Evolutionary conservation across 495 filamentous ascomycete species (phyloP).

Genomic region (Annulohypoxylon moriforme): DNA sequence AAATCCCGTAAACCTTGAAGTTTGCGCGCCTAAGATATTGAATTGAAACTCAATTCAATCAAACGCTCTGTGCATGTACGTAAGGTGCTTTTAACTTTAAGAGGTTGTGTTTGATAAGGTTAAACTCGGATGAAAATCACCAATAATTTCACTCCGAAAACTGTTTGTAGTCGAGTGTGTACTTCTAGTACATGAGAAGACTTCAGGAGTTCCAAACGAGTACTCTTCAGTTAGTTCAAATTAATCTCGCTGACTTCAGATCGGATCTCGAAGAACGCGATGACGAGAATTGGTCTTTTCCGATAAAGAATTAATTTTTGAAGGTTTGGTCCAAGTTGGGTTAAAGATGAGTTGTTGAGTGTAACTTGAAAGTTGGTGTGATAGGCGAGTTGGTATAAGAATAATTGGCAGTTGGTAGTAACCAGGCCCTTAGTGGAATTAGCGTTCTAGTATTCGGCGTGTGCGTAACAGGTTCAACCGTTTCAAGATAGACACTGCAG

Average conservation of each 20-base stretch:
- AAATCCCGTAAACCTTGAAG: not conserved
- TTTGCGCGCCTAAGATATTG: not conserved
- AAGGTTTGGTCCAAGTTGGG: not conserved
- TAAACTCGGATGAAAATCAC: not conserved
- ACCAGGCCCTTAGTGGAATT: slow-evolving; percentile 17
- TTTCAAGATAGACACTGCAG: not conserved
- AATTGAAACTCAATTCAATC: not conserved
- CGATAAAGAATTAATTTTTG: not conserved
- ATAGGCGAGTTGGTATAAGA: not conserved
- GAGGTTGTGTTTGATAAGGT: not conserved
- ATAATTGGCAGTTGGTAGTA: not conserved
- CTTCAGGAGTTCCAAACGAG: not conserved
- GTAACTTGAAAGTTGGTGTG: not conserved
- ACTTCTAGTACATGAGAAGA: not conserved
- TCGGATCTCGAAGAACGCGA: not conserved
- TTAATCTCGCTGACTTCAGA: not conserved
- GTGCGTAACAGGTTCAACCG: slow-evolving; percentile 12
- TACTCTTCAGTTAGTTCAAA: not conserved
- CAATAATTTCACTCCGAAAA: not conserved
- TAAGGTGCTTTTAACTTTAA: not conserved
- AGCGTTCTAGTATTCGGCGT: slow-evolving; percentile 18
- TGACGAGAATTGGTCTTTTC: not conserved
- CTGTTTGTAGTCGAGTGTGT: not conserved
- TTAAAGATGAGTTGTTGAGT: not conserved
- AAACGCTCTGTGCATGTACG: not conserved